These are phyloP conservation scores for Vigna unguiculata DNA, from an alignment of 306 rosid genomes.

Conservation along the genomic window DNA sequence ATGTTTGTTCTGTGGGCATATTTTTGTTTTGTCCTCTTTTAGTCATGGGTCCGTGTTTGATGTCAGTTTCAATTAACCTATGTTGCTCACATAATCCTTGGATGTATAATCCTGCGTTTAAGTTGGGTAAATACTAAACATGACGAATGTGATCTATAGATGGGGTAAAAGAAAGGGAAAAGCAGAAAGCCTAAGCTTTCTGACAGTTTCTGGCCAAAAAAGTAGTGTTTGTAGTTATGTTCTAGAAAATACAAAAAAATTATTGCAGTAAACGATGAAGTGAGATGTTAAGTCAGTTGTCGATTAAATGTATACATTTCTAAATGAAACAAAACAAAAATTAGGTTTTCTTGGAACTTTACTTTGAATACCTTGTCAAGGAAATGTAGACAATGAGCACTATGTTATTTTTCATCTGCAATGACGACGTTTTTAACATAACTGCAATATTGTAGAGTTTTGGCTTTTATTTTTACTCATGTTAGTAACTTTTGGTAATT, in stretches of 20 bases:
- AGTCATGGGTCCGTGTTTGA: neutral
- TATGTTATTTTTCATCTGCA: neutral
- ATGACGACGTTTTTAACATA: neutral
- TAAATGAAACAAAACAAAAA: neutral
- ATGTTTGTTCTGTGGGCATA: neutral
- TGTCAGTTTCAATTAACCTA: constrained; percentile 18
- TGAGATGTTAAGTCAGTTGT: neutral
- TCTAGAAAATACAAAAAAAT: neutral
- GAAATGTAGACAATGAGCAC: neutral
- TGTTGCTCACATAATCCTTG: neutral
- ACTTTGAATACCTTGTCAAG: neutral
- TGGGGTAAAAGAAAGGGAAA: neutral
- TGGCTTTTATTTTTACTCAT: neutral
- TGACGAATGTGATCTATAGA: neutral
- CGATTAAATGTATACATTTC: neutral
- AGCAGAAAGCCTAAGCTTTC: neutral
- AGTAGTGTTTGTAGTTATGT: neutral
- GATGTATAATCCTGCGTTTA: neutral
- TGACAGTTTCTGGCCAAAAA: constrained; percentile 9
- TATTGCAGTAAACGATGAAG: neutral
- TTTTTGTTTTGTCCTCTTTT: constrained; percentile 5
- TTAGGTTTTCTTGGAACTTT: constrained; percentile 1
- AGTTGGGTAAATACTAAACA: neutral
- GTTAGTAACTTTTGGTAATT: neutral
- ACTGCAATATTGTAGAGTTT: neutral